These are phyloP conservation scores for Cryptococcus wingfieldii DNA, from an alignment of 1,284 basidiomycete genomes.

Conservation along the genomic window DNA sequence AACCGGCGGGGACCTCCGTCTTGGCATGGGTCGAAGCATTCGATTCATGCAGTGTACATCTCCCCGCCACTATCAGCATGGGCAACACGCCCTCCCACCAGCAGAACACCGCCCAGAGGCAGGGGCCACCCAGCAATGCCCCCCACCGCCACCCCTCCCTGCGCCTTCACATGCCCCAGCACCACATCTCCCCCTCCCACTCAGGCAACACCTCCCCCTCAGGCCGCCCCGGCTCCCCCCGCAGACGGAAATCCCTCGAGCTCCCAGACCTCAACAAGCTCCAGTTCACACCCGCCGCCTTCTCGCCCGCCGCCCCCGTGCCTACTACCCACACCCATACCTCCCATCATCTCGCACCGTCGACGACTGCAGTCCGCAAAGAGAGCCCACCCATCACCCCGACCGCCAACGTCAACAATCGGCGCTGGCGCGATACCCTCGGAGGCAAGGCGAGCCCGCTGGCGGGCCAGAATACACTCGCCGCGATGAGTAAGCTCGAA, in stretches of 20 bases:
- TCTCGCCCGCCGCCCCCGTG: constrained; percentile 32
- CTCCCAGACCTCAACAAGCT: constrained; percentile 48
- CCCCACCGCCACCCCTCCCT: constrained; percentile 31
- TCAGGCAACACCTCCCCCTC: constrained; percentile 44
- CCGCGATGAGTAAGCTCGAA: constrained; percentile 34
- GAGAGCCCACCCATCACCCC: constrained; percentile 5
- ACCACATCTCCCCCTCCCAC: constrained; percentile 34
- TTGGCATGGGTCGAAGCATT: too few relatives aligned
- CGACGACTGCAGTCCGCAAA: constrained; percentile 5
- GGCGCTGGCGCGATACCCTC: constrained; percentile 32
- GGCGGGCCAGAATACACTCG: constrained; percentile 17
- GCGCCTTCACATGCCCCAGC: constrained; percentile 41
- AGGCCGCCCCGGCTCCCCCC: constrained; percentile 34
- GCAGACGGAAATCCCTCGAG: constrained; percentile 46
- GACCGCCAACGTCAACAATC: not conserved
- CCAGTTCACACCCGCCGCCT: constrained; percentile 37
- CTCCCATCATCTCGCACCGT: constrained; percentile 30
- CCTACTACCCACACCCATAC: constrained; percentile 41
- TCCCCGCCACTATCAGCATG: constrained; percentile 67
- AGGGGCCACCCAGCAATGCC: not conserved
- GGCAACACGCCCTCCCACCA: constrained; percentile 45
- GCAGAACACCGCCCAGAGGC: constrained; percentile 20
- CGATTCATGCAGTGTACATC: too few relatives aligned
- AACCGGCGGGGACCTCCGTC: too few relatives aligned
- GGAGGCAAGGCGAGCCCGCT: constrained; percentile 28